Percentiles rank a stretch among this genome's conserved stretches.
These are phyloP conservation scores for Hypoxylon sp. DNA, from an alignment of 2,329 filamentous ascomycete species.

Conservation along the genomic window DNA sequence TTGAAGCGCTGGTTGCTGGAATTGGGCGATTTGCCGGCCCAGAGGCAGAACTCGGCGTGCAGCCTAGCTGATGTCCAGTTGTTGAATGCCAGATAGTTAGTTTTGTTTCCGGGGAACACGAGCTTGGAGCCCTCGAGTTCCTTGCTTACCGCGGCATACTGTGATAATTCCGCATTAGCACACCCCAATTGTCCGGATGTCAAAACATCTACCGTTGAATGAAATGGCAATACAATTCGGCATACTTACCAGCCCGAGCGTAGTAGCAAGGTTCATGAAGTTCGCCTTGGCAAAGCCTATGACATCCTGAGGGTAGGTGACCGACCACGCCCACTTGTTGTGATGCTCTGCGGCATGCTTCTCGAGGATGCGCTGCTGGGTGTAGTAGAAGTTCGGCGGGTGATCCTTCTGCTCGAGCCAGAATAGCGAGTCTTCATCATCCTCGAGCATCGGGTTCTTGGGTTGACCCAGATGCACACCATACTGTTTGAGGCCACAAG, in stretches of 20 bases:
- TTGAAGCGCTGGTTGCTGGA: constrained; percentile 54
- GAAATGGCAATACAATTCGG: too few relatives aligned
- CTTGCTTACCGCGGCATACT: constrained; percentile 49
- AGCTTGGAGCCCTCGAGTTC: constrained; percentile 47
- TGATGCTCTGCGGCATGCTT: constrained; percentile 26
- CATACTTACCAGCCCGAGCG: constrained; percentile 46
- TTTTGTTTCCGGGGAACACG: constrained; percentile 47
- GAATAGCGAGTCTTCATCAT: constrained; percentile 46
- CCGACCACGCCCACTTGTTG: constrained; percentile 40
- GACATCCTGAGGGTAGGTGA: constrained; percentile 49
- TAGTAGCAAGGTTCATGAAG: constrained; percentile 53
- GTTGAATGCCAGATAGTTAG: constrained; percentile 49
- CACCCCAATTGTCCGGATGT: too few relatives aligned
- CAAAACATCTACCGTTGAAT: too few relatives aligned
- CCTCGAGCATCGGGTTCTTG: constrained; percentile 58
- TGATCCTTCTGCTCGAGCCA: constrained; percentile 52
- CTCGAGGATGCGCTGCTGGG: constrained; percentile 56
- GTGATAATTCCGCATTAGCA: too few relatives aligned
- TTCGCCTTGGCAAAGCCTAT: constrained; percentile 47
- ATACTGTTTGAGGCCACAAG: constrained; percentile 61
- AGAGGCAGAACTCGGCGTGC: constrained; percentile 50
- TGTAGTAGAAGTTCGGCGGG: constrained; percentile 60
- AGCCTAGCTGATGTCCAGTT: constrained; percentile 46
- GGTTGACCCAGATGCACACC: constrained; percentile 59
- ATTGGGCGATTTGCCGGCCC: constrained; percentile 43